Base-by-base conservation (phyloP, 257 asterid species). In the Lycium ferocissimum region DNA sequence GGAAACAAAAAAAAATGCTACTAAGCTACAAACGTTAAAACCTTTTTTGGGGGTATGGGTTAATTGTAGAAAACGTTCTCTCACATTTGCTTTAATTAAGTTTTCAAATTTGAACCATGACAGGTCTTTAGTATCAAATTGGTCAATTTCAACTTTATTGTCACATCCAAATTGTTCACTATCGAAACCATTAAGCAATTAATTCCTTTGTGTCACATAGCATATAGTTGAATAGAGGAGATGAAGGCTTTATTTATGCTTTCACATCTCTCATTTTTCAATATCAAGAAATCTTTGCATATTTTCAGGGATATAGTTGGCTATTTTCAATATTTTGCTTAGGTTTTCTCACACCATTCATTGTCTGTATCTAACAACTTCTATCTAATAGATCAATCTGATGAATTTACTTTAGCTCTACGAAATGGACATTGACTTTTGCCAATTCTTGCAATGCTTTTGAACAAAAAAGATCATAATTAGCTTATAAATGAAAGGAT, bases 251-350 rank as follows among this genome's bases (percentile, higher is more conserved):
- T 75, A 51, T 75, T 49, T 51, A 49, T 49, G 20, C 62, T 6
- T 47, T 58, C 65, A 58, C 17, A 58, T 18, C 65, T 58, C 65
- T 51, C 56, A 1, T 49, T 26, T 75, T 73, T 75, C 45, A 76
- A 76, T 49, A 51, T 76, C 63, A 76, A 76, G 26, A 51, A 26
- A 76, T 26, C 63, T 51, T 76, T 76, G 82, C 82, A 12, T 76
- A 76, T 76, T 76, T 76, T 51, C 43, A 76, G 82, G 82, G 82
- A 76, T 51, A 76, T 76, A 51, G 82, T 76, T 22, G 45, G 22
- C 63, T 51, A 49, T 76, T 76, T 51, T 76, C 13, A 51, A 22
- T 4, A 49, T 49, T 51, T 76, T 76, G 22, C 47, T 58, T 18
- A 58, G 65, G 65, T 58, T 17, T 58, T 17, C 4, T 26, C 47